These are phyloP conservation scores for Microglena sp. DNA, from an alignment of 139 green algal genomes.

Conservation along the genomic window DNA sequence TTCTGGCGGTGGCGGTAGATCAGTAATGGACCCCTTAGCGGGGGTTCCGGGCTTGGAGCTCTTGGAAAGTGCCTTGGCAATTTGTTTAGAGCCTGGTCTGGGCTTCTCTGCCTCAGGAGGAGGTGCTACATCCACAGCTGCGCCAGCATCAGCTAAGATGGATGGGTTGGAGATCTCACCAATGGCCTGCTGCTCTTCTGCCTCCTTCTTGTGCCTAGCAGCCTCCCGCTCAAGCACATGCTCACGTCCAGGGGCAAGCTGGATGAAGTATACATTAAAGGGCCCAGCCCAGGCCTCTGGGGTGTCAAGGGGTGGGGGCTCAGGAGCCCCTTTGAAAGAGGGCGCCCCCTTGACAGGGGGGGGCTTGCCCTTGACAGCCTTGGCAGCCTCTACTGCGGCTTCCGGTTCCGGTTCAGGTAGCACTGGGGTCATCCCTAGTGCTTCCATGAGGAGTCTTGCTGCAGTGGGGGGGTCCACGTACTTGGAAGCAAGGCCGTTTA, in stretches of 20 bases:
- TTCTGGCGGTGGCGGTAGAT: background rate
- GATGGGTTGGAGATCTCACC: no score
- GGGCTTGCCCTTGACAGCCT: conserved; percentile 13
- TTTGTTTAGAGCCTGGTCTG: no score
- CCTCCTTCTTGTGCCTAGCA: background rate
- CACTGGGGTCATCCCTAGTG: conserved; percentile 29
- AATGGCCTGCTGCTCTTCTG: no score
- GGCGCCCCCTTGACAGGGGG: conserved; percentile 3
- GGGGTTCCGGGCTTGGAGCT: no score
- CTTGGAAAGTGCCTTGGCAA: no score
- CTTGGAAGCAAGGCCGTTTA: conserved; percentile 33
- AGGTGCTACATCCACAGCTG: no score
- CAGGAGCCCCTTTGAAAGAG: background rate
- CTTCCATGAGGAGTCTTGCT: conserved; percentile 25
- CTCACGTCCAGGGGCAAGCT: background rate
- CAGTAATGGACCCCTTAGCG: background rate
- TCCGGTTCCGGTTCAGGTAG: conserved; percentile 13
- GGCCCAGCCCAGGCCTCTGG: conserved; percentile 12
- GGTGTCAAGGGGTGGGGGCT: background rate
- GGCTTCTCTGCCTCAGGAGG: no score
- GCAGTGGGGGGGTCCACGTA: conserved; percentile 15
- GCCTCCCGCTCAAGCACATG: background rate
- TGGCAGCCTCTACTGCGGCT: conserved; percentile 5
- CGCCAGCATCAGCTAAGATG: no score
- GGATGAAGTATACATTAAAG: conserved; percentile 16